A percentile compares a stretch with the other conserved stretches of the same genome.
Evolutionary conservation across 768 basidiomycete species (phyloP).

Genomic region (Chalciporus sphaerocephalus): DNA sequence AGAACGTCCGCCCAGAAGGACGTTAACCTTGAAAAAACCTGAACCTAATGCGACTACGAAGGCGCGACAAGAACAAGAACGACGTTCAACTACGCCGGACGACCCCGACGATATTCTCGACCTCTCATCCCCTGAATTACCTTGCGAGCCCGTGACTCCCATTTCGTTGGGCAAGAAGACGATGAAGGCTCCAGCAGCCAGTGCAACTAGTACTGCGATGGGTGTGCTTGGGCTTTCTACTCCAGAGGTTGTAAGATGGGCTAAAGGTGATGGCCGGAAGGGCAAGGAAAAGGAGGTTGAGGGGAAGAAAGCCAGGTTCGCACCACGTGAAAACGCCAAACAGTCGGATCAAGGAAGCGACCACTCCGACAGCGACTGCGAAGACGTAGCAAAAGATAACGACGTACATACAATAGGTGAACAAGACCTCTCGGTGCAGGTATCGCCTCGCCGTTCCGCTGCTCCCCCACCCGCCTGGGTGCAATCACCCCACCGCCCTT

Average conservation of each 20-base stretch:
- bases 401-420: slow-evolving; percentile 20
- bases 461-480: slow-evolving; percentile 34
- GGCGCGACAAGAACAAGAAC: slow-evolving; percentile 5
- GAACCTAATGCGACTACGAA: background rate
- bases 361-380: slow-evolving; percentile 8
- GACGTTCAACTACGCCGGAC: slow-evolving; percentile 16
- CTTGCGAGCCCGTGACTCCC: slow-evolving; percentile 31
- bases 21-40: slow-evolving; percentile 8
- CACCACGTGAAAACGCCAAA: slow-evolving; percentile 22
- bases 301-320: slow-evolving; percentile 48
- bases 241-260: slow-evolving; percentile 52
- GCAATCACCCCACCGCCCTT: slow-evolving; percentile 37
- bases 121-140: slow-evolving; percentile 30
- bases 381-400: background rate
- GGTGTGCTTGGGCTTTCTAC: slow-evolving; percentile 45
- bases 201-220: slow-evolving; percentile 11
- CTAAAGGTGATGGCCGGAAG: slow-evolving; percentile 37
- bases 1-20: slow-evolving; percentile 5
- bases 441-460: slow-evolving; percentile 50
- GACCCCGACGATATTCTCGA: slow-evolving; percentile 13
- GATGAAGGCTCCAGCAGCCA: slow-evolving; percentile 8
- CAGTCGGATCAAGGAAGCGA: slow-evolving; percentile 22
- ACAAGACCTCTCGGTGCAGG: slow-evolving; percentile 47
- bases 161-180: slow-evolving; percentile 24
- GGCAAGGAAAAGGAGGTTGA: slow-evolving; percentile 21